Evolutionary conservation across 129 eudicot genomes (phyloP), one percentile per base, ranked within the genome.

Genomic region (Pulicaria dysenterica): DNA sequence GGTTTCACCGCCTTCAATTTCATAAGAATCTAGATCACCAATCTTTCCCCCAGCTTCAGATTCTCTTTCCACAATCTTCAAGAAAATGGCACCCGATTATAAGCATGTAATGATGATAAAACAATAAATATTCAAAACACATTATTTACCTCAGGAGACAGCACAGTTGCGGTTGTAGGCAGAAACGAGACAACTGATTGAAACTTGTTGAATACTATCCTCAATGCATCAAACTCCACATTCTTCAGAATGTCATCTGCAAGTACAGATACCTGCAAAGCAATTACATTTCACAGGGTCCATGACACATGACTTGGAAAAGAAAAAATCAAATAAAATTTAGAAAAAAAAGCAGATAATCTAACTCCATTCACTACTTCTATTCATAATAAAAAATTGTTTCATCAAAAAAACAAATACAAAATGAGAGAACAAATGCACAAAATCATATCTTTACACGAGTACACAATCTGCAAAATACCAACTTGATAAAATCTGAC

Each of bases 181-280:
- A 90, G 24, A 81, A 90, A 94, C 7, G 95, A 76, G 19, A 94
- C 97, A 73, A 90, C 99, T 1, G 99, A 94, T 9, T 85, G 87
- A 81, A 94, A 94, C 82, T 90, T 94, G 87, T 94, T 94, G 83
- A 73, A 94, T 7, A 94, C 90, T 47, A 94, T 84, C 83, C 97
- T 86, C 65, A 94, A 67, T 11, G 97, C 99, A 85, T 94, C 99
- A 83, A 60, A 94, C 43, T 94, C 96, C 34, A 90, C 96, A 77
- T 88, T 94, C 85, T 94, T 94, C 74, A 94, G 73, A 79, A 94
- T 94, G 60, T 94, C 99, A 70, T 94, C 97, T 58, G 97, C 99
- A 79, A 94, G 69, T 47, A 84, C 97, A 62, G 99, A 89, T 54
- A 94, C 93, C 99, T 94, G 83, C 47, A 76, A 65, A 58, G n/a